phyloP scores from a whole-genome alignment of 352 stramenopile genomes.

The Pythium periplocum region DNA sequence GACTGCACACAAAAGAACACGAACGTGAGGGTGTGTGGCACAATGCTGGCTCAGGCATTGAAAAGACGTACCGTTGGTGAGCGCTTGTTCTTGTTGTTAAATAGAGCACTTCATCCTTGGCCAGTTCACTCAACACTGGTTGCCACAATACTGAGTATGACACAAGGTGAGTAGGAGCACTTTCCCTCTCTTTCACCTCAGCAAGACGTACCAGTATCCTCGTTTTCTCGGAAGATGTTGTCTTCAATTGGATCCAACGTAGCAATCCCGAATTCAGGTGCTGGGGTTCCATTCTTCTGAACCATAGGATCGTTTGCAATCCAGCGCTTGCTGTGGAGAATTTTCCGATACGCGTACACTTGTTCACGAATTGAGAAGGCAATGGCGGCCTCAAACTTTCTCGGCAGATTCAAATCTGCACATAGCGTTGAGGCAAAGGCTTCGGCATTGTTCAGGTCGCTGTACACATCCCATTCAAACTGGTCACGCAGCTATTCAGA shows the following conservation, averaged over 20 bases:
- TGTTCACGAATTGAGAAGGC: slow-evolving; percentile 74
- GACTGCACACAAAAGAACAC: slow-evolving; percentile 16
- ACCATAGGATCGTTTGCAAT: slow-evolving; percentile 40
- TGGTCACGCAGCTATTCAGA: slow-evolving; percentile 57
- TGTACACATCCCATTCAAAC: slow-evolving; percentile 76
- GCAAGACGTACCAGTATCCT: slow-evolving; percentile 22
- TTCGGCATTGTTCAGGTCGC: slow-evolving; percentile 37
- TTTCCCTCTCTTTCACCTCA: too few relatives aligned
- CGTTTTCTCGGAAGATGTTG: slow-evolving; percentile 42
- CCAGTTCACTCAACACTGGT: slow-evolving; percentile 63
- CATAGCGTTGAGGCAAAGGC: slow-evolving; percentile 52
- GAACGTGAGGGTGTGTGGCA: too few relatives aligned
- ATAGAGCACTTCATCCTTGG: slow-evolving; percentile 60
- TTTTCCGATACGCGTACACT: slow-evolving; percentile 55
- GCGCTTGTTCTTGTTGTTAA: slow-evolving; percentile 35
- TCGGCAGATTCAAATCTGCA: slow-evolving; percentile 49
- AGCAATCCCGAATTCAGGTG: slow-evolving; percentile 28
- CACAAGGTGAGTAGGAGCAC: too few relatives aligned
- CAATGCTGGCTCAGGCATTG: not conserved
- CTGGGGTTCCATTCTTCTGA: slow-evolving; percentile 3
- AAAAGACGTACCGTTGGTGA: slow-evolving; percentile 10
- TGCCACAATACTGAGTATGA: slow-evolving; percentile 49
- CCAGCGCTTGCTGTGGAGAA: slow-evolving; percentile 43
- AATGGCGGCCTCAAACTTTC: slow-evolving; percentile 51
- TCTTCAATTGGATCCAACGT: slow-evolving; percentile 36